phyloP scores from a whole-genome alignment of 305 asterid genomes.

The Rubia balearica region DNA sequence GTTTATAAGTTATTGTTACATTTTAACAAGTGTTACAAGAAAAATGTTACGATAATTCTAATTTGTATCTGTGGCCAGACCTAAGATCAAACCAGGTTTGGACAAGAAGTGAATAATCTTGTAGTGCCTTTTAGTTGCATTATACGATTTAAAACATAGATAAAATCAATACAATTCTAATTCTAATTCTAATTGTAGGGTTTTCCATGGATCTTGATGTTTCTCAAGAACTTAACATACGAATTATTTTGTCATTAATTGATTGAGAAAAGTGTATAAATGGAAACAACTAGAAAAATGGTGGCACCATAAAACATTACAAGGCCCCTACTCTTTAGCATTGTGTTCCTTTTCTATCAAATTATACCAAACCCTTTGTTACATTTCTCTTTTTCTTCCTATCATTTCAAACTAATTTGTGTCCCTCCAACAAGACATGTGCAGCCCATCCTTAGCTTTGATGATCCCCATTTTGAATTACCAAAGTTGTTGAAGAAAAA shows the following conservation, averaged over 20 bases:
- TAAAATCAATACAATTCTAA: too few species aligned
- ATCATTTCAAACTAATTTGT: constrained; percentile 33
- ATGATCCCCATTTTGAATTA: constrained; percentile 13
- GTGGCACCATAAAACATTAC: constrained; percentile 19
- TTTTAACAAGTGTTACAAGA: too few species aligned
- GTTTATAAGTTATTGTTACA: too few species aligned
- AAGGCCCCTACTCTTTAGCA: constrained; percentile 33
- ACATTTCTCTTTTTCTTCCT: constrained; percentile 13
- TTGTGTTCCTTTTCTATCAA: constrained; percentile 20
- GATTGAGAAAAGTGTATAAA: constrained; percentile 1
- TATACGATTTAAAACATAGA: too few species aligned
- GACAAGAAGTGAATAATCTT: too few species aligned
- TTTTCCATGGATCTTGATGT: neutral
- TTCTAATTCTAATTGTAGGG: neutral
- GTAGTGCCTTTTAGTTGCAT: too few species aligned
- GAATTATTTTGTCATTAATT: constrained; percentile 7
- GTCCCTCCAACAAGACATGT: constrained; percentile 54
- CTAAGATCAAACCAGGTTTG: too few species aligned
- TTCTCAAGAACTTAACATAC: constrained; percentile 12
- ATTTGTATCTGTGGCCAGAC: too few species aligned
- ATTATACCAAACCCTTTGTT: constrained; percentile 19
- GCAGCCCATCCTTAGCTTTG: constrained; percentile 33
- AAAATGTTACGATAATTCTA: too few species aligned
- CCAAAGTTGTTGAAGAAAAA: constrained; percentile 14
- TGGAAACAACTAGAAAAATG: constrained; percentile 27